Evolutionary conservation across 129 eudicot genomes (phyloP).

Genomic region (Flaveria trinervia): DNA sequence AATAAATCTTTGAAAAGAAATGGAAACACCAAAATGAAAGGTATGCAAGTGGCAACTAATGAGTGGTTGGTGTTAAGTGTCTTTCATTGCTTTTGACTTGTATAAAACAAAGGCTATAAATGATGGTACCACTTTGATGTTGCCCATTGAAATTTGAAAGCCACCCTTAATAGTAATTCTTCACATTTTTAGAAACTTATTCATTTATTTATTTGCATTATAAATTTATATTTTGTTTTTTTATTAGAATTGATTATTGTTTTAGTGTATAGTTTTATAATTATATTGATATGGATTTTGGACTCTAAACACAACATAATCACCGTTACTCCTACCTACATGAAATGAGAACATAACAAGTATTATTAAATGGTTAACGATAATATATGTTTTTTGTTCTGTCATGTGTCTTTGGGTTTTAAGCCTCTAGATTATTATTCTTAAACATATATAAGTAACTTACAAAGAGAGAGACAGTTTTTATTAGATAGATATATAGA

Average conservation of each 20-base stretch:
- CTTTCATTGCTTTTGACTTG: constrained; percentile 10
- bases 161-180: background rate
- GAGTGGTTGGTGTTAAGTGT: constrained; percentile 23
- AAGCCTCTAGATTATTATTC: background rate
- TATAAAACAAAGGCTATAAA: constrained; percentile 17
- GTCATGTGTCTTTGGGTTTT: background rate
- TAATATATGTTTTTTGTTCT: no score
- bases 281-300: no score
- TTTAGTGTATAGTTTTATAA: no score
- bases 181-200: background rate
- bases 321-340: no score
- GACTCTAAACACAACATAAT: no score
- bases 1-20: background rate
- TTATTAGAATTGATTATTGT: background rate
- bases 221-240: background rate
- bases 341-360: no score
- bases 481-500: background rate
- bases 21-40: constrained; percentile 5
- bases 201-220: background rate
- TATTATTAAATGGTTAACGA: no score
- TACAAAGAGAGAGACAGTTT: background rate
- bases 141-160: constrained; percentile 9
- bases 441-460: no score
- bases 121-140: constrained; percentile 27
- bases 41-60: constrained; percentile 26